Evolutionary conservation across 2,329 filamentous ascomycete genomes (phyloP).

Genomic region (Diplodia intermedia): DNA sequence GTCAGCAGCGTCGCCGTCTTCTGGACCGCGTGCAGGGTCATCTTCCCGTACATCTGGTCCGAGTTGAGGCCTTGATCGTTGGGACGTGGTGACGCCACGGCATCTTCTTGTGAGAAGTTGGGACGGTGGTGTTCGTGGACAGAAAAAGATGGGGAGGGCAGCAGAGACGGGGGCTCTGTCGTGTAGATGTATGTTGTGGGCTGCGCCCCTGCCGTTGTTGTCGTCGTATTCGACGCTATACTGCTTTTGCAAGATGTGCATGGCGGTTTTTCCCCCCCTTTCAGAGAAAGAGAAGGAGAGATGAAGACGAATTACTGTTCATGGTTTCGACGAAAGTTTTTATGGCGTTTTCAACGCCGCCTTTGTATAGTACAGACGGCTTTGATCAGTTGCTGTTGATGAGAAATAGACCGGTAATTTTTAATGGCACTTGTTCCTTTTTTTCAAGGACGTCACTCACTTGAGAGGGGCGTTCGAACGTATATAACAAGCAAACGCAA

Average conservation of each 20-base stretch:
- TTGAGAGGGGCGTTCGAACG: background rate
- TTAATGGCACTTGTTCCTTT: background rate
- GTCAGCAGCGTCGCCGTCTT: slow-evolving; percentile 73
- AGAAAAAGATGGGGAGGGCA: no score
- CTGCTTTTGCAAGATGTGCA: background rate
- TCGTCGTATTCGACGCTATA: background rate
- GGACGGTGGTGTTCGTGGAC: no score
- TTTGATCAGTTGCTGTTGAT: background rate
- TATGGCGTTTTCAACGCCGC: background rate
- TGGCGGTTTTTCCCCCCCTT: background rate
- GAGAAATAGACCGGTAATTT: background rate
- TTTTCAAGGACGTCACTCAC: background rate
- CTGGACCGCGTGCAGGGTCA: slow-evolving; percentile 80
- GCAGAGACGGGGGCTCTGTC: background rate
- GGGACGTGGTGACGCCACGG: background rate
- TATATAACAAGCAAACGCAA: no score
- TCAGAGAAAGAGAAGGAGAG: background rate
- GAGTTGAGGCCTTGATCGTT: slow-evolving; percentile 60
- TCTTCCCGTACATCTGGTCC: slow-evolving; percentile 79
- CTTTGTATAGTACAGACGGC: background rate
- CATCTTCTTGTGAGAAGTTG: background rate
- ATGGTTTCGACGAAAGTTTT: background rate
- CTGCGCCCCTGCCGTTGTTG: background rate
- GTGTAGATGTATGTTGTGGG: background rate
- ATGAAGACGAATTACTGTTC: background rate